Evolutionary conservation across 345 rosid genomes (phyloP), one percentile per base, ranked within the genome.

Genomic region (Lepidium aucheri): DNA sequence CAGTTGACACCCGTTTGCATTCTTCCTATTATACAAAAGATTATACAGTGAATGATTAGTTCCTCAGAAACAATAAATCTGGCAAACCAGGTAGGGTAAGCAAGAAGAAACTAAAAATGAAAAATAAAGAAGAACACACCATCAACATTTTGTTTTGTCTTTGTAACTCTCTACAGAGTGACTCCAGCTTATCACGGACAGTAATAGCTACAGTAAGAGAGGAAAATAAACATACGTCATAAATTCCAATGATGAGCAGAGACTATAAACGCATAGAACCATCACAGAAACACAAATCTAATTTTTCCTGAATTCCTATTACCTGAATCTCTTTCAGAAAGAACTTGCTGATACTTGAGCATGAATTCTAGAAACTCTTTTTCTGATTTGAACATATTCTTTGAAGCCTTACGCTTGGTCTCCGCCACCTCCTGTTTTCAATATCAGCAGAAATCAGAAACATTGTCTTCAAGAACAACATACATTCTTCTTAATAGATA

Each of bases 111-210:
- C n/a, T n/a, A n/a, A 26, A 26, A 26, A 26, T 26, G 30, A 26
- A 26, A 0, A 4, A 26, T 26, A 26, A 20, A 7, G 35, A 38
- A 53, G 67, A 62, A 20, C 40, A 61, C 77, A 93, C 97, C 98
- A 90, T 93, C 66, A 93, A 69, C 84, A 87, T 70, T 81, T 88
- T 93, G 79, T 93, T 93, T 66, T 93, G 98, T 24, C 96, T 89
- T 72, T 88, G 97, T 62, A 90, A 79, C 79, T 93, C 98, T 78
- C 97, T 80, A 70, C 96, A 93, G 38, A 93, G 83, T 1, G 97
- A 90, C 77, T 90, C 96, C 55, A 93, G 94, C 79, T 85, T 93
- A 69, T 87, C 96, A 39, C 96, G 93, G 54, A 93, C 88, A 60
- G 84, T 74, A 72, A 83, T 60, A 67, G 96, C 98, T 93, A 73